Conservation (phyloP, 306 rosid species). For the Quercus dentata region DNA sequence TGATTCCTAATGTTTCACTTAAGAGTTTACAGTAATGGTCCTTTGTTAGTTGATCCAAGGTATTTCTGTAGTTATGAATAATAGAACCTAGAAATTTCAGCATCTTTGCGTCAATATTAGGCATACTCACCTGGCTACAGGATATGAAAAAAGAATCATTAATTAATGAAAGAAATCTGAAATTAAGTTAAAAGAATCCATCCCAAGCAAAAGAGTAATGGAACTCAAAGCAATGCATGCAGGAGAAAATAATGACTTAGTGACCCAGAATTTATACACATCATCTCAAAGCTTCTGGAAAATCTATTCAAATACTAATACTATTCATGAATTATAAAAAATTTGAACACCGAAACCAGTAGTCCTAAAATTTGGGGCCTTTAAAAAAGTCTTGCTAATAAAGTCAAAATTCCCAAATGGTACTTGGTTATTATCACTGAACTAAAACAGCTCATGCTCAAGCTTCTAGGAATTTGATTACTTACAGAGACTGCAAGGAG, state of each 20-base stretch:
- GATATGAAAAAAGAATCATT: conserved; percentile 26
- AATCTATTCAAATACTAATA: neutral
- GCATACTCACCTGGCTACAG: conserved; percentile 38
- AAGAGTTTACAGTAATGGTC: conserved; percentile 52
- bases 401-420: neutral
- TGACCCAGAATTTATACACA: neutral
- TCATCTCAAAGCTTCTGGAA: neutral
- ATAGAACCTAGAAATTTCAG: conserved; percentile 59
- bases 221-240: neutral
- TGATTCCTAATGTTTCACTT: conserved; percentile 65
- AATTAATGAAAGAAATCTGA: neutral
- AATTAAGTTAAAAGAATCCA: neutral
- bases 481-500: conserved; percentile 72
- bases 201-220: neutral
- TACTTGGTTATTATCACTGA: neutral
- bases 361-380: neutral
- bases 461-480: conserved; percentile 11
- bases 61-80: conserved; percentile 39
- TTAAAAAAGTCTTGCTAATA: neutral
- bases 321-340: neutral
- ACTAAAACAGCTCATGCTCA: neutral
- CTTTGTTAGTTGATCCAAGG: conserved; percentile 48
- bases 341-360: neutral
- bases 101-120: conserved; percentile 63
- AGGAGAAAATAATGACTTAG: neutral